Evolutionary conservation across 1,139 yeast species (phyloP).

Genomic region (Yamadazyma dushanensis): DNA sequence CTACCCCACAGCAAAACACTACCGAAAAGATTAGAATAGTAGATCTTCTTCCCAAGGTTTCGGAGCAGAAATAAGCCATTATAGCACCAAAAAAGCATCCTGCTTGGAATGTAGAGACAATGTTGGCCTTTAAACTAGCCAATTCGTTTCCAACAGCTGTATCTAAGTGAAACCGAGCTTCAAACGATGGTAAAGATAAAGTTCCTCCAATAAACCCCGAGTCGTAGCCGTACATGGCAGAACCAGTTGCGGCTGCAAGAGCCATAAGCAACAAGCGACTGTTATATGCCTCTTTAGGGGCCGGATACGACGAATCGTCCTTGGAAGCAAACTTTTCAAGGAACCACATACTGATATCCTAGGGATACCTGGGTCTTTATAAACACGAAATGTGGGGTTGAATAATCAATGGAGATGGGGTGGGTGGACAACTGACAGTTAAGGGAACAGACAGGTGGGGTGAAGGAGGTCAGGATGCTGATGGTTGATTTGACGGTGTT

Average conservation of each 20-base stretch:
- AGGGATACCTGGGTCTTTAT: not conserved
- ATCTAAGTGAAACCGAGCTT: constrained; percentile 35
- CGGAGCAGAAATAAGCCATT: constrained; percentile 39
- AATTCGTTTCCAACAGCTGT: constrained; percentile 22
- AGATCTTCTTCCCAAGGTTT: constrained; percentile 36
- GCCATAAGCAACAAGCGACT: constrained; percentile 37
- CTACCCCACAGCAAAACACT: constrained; percentile 39
- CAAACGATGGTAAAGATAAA: constrained; percentile 38
- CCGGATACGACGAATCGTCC: constrained; percentile 32
- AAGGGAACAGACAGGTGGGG: too few species aligned
- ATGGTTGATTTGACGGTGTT: too few species aligned
- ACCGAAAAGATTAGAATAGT: constrained; percentile 36
- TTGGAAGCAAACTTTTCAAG: constrained; percentile 5
- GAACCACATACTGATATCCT: constrained; percentile 8
- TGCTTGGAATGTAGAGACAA: constrained; percentile 45
- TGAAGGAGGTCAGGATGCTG: too few species aligned
- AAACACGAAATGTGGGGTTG: not conserved
- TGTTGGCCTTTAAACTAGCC: constrained; percentile 30
- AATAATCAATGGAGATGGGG: not conserved
- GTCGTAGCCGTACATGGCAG: constrained; percentile 43
- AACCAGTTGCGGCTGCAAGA: constrained; percentile 40
- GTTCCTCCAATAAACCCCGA: constrained; percentile 48
- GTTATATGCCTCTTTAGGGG: constrained; percentile 42
- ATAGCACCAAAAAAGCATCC: constrained; percentile 48
- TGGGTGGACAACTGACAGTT: not conserved